Evolutionary conservation across 306 rosid genomes (phyloP).

Genomic region (Lagenaria siceraria): DNA sequence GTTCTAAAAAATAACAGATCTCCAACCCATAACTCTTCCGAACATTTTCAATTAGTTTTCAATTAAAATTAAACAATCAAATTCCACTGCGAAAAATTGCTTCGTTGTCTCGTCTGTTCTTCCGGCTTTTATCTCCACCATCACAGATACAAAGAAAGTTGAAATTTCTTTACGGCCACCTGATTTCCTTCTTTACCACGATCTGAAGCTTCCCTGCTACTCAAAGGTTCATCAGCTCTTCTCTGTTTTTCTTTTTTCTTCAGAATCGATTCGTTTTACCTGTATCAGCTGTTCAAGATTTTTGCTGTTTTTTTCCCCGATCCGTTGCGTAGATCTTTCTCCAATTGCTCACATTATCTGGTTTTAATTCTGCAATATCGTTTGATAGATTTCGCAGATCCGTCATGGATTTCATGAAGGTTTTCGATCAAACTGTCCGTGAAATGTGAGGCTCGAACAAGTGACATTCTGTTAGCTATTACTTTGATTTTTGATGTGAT

Average conservation of each 20-base stretch:
- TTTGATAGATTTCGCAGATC: slow-evolving; percentile 26
- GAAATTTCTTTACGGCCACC: not conserved
- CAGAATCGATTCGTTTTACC: not conserved
- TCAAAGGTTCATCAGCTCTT: not conserved
- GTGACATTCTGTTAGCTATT: not conserved
- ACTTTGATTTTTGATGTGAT: not conserved
- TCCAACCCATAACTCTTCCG: not conserved
- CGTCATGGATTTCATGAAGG: slow-evolving; percentile 98
- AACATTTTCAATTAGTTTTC: not conserved
- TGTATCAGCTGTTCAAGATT: not conserved
- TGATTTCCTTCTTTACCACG: not conserved
- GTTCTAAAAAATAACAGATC: not conserved
- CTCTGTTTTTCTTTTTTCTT: not conserved
- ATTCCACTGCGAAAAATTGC: not conserved
- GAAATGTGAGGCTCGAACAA: slow-evolving; percentile 56
- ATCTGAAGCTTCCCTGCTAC: not conserved
- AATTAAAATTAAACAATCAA: not conserved
- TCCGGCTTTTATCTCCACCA: not conserved
- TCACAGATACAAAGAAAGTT: not conserved
- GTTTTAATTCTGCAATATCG: not conserved
- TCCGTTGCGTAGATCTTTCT: not conserved
- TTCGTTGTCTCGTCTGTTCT: not conserved
- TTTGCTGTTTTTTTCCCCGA: not conserved
- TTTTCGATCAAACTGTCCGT: slow-evolving; percentile 95
- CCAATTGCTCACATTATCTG: not conserved